Evolutionary conservation across 768 basidiomycete genomes (phyloP).

Genomic region (Lactarius vividus): DNA sequence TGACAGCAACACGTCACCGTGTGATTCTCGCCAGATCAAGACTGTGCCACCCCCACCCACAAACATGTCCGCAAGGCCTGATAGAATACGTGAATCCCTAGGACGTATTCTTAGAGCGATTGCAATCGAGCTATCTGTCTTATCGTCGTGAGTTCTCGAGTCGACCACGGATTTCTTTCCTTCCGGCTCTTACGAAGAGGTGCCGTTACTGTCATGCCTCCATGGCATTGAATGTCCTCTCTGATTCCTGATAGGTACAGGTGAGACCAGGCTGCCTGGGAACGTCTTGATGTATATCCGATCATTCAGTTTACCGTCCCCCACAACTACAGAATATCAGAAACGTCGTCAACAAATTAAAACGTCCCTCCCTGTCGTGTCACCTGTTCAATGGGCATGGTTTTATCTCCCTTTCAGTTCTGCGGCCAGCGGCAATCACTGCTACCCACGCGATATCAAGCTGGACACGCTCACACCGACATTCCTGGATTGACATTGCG

Average conservation of each 20-base stretch:
- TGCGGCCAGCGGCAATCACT: not conserved
- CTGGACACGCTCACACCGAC: not conserved
- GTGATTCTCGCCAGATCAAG: not conserved
- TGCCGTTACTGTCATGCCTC: slow-evolving; percentile 9
- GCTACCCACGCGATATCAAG: not conserved
- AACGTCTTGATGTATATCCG: not conserved
- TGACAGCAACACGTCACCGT: not conserved
- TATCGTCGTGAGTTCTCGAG: not conserved
- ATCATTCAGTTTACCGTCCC: not conserved
- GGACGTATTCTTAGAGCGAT: not conserved
- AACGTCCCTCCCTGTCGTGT: not conserved
- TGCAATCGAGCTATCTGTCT: not conserved
- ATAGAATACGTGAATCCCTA: not conserved
- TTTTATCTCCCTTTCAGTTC: not conserved
- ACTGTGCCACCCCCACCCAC: not conserved
- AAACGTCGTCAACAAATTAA: not conserved
- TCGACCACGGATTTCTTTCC: not conserved
- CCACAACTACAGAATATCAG: not conserved
- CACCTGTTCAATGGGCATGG: not conserved
- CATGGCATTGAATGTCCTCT: not conserved
- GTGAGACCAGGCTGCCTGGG: not conserved
- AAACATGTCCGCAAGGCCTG: not conserved
- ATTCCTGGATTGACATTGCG: slow-evolving; percentile 3
- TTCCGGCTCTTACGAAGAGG: not conserved
- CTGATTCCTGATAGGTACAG: not conserved